Percentiles rank a stretch among this genome's conserved stretches.
These are phyloP conservation scores for Fraxinus excelsior DNA, from an alignment of 257 asterid genomes.

Conservation along the genomic window DNA sequence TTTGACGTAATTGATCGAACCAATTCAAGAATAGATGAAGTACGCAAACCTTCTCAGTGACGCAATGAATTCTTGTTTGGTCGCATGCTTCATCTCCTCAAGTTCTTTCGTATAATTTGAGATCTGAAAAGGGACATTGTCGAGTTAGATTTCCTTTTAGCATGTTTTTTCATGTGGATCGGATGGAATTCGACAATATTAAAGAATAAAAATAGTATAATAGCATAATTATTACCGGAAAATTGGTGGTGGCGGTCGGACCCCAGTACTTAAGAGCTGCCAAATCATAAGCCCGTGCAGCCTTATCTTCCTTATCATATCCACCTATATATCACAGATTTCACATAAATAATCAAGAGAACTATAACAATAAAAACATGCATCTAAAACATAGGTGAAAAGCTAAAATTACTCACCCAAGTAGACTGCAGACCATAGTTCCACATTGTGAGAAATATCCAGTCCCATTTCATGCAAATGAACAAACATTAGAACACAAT, in stretches of 20 bases:
- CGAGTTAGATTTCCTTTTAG: not conserved
- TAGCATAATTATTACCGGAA: constrained; percentile 52
- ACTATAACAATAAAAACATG: not conserved
- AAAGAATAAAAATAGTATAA: not conserved
- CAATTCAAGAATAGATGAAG: not conserved
- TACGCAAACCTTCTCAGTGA: constrained; percentile 70
- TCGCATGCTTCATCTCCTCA: constrained; percentile 83
- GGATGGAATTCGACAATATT: not conserved
- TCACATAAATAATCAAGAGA: constrained; percentile 16
- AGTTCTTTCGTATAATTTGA: constrained; percentile 67
- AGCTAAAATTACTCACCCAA: constrained; percentile 57
- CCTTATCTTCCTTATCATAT: constrained; percentile 93
- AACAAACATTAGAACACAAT: not conserved
- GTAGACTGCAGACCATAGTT: constrained; percentile 63
- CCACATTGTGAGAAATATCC: constrained; percentile 29
- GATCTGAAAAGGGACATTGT: constrained; percentile 36
- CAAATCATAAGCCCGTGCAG: constrained; percentile 86
- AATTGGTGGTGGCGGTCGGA: constrained; percentile 84
- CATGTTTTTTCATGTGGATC: not conserved
- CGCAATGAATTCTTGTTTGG: constrained; percentile 90
- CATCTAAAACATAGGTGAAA: not conserved
- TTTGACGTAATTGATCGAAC: too few species aligned
- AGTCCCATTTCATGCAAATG: constrained; percentile 43
- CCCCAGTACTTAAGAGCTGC: constrained; percentile 98
- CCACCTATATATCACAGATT: constrained; percentile 56